Evolutionary conservation across 768 basidiomycete species (phyloP).

Genomic region (Xerocomellus amylosporus): DNA sequence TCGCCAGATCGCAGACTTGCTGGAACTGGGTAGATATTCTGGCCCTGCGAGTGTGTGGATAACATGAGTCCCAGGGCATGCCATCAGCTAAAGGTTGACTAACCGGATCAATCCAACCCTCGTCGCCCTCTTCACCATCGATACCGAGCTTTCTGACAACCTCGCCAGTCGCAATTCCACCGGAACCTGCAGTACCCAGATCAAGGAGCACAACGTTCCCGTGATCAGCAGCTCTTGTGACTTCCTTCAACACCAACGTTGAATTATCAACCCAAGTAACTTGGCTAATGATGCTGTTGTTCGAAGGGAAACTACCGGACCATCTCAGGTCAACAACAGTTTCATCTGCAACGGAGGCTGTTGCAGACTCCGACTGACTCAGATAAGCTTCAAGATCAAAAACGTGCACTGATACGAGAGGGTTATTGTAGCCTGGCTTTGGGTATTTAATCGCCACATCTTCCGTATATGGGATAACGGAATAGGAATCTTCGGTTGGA

Average conservation of each 20-base stretch:
- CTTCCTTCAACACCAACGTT: constrained; percentile 78
- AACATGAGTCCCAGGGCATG: constrained; percentile 9
- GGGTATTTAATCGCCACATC: constrained; percentile 72
- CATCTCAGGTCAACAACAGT: constrained; percentile 63
- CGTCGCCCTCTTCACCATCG: constrained; percentile 83
- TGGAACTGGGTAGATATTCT: constrained; percentile 61
- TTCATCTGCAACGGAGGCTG: constrained; percentile 34
- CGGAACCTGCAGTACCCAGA: constrained; percentile 31
- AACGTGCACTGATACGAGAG: constrained; percentile 76
- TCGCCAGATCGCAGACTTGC: constrained; percentile 39
- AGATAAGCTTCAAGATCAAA: constrained; percentile 70
- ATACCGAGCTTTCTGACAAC: constrained; percentile 79
- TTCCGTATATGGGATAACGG: constrained; percentile 75
- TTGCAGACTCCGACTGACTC: constrained; percentile 29
- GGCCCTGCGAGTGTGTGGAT: constrained; percentile 42
- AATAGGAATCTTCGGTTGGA: constrained; percentile 64
- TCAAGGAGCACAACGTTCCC: constrained; percentile 83
- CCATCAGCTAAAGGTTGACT: constrained; percentile 29
- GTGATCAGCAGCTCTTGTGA: constrained; percentile 77
- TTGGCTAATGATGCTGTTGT: constrained; percentile 74
- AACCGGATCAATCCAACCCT: constrained; percentile 92
- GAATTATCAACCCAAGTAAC: constrained; percentile 84
- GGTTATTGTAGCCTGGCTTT: constrained; percentile 89
- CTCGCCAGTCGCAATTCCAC: constrained; percentile 38
- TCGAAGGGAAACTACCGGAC: constrained; percentile 51